Base-by-base conservation (phyloP, 257 asterid genomes). In the Solanum arcanum region DNA sequence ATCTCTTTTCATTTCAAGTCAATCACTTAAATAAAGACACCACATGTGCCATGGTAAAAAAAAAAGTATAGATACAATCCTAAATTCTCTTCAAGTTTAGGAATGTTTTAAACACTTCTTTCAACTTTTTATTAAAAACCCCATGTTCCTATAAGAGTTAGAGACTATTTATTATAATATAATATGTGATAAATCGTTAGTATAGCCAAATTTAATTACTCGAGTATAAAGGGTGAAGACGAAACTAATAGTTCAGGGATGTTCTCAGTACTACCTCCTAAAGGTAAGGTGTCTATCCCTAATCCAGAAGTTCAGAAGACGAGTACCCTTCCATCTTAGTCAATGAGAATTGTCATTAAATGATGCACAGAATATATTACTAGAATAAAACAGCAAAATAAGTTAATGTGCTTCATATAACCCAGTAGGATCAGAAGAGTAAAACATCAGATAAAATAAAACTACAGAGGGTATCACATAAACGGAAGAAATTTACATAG, bases 401-500 rank as follows among this genome's bases (percentile, higher is more conserved):
- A 9, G 39, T 81, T 81, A 18, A 49, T 18, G 85, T 47, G 85
- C 69, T 81, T 49, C 69, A 81, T 81, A 81, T 81, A 46, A 13
- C 68, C 85, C 69, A 81, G 18, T 81, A 47, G 8, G 13, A 81
- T 29, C 69, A 29, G 44, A 80, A 47, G 62, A 80, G 85, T 29
- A 18, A 80, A 44, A 80, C 68, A 29, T 46, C 84, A 80, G 42
- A 47, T 47, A 14, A 75, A 39, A 75, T 21, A 44, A 15, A 15
- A n/a, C 29, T 47, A 49, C 44, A 80, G 68, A 29, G 20, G 15
- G 83, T 72, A 69, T 56, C 86, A 87, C 88, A 84, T 27, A 86
- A 83, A 86, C 69, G 46, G 27, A 78, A 52, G 85, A 90, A 91
- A 93, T 90, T 89, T 90, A 94, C 96, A 92, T 66, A 35, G 89